Conservation (phyloP, 1,139 yeast genomes). For the Nematodospora anomalae region DNA sequence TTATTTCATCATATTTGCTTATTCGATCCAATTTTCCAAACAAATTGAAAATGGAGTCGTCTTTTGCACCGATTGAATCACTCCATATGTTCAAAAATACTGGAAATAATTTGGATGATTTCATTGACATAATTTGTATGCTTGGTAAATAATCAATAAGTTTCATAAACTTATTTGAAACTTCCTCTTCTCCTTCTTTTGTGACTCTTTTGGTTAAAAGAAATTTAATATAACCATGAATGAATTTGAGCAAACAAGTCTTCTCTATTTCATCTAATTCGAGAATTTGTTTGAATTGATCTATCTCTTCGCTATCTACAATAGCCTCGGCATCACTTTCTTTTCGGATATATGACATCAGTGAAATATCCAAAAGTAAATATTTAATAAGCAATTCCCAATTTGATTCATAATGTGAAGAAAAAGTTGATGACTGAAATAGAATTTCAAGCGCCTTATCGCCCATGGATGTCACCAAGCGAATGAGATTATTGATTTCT, state of each 20-base stretch:
- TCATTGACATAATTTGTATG: slow-evolving; percentile 24
- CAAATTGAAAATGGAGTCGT: slow-evolving; percentile 18
- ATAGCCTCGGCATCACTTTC: slow-evolving; percentile 13
- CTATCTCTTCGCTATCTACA: slow-evolving; percentile 18
- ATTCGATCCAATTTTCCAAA: slow-evolving; percentile 27
- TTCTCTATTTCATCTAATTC: slow-evolving; percentile 24
- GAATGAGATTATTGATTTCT: slow-evolving; percentile 38
- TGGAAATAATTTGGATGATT: slow-evolving; percentile 18
- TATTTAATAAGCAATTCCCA: slow-evolving; percentile 43
- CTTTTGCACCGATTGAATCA: slow-evolving; percentile 20
- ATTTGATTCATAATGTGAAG: slow-evolving; percentile 21
- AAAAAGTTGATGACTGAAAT: slow-evolving; percentile 5
- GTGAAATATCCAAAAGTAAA: slow-evolving; percentile 42
- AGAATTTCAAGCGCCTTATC: slow-evolving; percentile 7
- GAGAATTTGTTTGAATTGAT: slow-evolving; percentile 23
- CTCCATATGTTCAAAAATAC: slow-evolving; percentile 35
- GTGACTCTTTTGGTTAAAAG: slow-evolving; percentile 20
- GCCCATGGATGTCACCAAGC: slow-evolving; percentile 13
- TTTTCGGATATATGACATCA: slow-evolving; percentile 24
- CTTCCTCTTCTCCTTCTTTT: slow-evolving; percentile 16
- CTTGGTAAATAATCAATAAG: slow-evolving; percentile 25
- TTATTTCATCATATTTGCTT: slow-evolving; percentile 28
- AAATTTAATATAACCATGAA: slow-evolving; percentile 23
- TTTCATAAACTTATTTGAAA: slow-evolving; percentile 21
- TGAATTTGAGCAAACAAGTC: slow-evolving; percentile 24